These are phyloP conservation scores for Dothiorella sarmentorum DNA, from an alignment of 2,329 filamentous ascomycete genomes.

Conservation along the genomic window DNA sequence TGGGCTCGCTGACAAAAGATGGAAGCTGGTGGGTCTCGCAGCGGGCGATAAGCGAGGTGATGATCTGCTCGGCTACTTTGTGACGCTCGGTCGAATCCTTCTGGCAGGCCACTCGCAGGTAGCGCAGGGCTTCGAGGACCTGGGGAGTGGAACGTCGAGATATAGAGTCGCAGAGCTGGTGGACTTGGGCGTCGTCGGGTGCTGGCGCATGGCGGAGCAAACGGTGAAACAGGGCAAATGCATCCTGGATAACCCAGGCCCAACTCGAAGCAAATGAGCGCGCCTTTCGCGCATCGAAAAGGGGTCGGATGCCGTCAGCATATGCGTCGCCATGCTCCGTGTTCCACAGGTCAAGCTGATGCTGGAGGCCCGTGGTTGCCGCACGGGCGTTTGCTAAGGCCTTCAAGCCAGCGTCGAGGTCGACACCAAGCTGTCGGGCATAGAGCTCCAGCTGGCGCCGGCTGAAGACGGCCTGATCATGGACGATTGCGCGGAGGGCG, in stretches of 20 bases:
- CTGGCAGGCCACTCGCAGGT: not conserved
- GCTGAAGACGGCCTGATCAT: slow-evolving; percentile 21
- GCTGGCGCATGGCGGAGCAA: slow-evolving; percentile 14
- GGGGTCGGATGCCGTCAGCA: slow-evolving; percentile 23
- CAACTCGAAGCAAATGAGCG: slow-evolving; percentile 24
- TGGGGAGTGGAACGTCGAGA: not conserved
- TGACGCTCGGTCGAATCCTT: not conserved
- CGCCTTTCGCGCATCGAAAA: slow-evolving; percentile 22
- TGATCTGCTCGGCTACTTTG: not conserved
- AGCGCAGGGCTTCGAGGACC: not conserved
- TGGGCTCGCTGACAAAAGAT: slow-evolving; percentile 17
- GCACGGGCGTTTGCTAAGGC: slow-evolving; percentile 20
- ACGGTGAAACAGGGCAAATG: slow-evolving; percentile 21
- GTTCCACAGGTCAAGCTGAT: slow-evolving; percentile 23
- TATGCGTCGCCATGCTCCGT: slow-evolving; percentile 23
- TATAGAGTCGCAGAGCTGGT: not conserved
- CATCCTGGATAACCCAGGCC: slow-evolving; percentile 25
- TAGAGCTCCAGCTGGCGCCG: slow-evolving; percentile 21
- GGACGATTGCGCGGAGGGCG: slow-evolving; percentile 20
- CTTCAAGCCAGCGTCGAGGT: slow-evolving; percentile 17
- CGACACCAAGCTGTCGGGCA: slow-evolving; percentile 20
- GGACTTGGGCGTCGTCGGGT: not conserved
- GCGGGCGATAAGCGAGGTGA: not conserved
- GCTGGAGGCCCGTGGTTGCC: slow-evolving; percentile 21
- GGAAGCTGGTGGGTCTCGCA: not conserved